A percentile compares a stretch with the other conserved stretches of the same genome.
Conservation (phyloP, 352 stramenopile genomes). For the Phytophthora cajani region DNA sequence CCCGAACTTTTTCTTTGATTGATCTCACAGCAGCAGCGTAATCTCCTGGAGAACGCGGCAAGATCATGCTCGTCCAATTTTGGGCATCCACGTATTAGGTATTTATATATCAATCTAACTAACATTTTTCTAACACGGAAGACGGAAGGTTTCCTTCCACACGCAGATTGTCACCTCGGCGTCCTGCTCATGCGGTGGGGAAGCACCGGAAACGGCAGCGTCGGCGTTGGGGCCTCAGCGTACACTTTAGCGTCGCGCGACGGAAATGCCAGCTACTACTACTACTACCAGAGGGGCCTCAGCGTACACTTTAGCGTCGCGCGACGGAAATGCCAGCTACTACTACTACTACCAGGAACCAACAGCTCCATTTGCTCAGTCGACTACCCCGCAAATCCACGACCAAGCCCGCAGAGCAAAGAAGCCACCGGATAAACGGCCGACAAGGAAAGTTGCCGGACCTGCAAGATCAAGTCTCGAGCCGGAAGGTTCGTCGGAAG, state of each 20-base stretch:
- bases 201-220: constrained; percentile 18
- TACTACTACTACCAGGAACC: constrained; percentile 39
- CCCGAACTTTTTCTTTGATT: constrained; percentile 20
- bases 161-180: not conserved
- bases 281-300: too few species aligned
- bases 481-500: not conserved
- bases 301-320: constrained; percentile 22
- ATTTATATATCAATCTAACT: constrained; percentile 23
- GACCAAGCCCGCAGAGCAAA: constrained; percentile 14
- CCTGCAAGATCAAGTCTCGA: constrained; percentile 1
- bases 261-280: constrained; percentile 25
- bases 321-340: constrained; percentile 21
- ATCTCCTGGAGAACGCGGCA: not conserved
- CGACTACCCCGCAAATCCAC: not conserved
- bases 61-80: constrained; percentile 18
- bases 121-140: constrained; percentile 11
- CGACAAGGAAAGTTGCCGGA: constrained; percentile 5
- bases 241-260: constrained; percentile 24
- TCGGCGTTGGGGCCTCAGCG: constrained; percentile 21
- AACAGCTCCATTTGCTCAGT: constrained; percentile 1
- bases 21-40: not conserved
- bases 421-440: constrained; percentile 25
- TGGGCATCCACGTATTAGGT: constrained; percentile 12
- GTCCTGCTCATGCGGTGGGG: constrained; percentile 31
- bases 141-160: constrained; percentile 13